phyloP scores from a whole-genome alignment of 2,329 filamentous ascomycete genomes.

The Aspergillus fumigatus region DNA sequence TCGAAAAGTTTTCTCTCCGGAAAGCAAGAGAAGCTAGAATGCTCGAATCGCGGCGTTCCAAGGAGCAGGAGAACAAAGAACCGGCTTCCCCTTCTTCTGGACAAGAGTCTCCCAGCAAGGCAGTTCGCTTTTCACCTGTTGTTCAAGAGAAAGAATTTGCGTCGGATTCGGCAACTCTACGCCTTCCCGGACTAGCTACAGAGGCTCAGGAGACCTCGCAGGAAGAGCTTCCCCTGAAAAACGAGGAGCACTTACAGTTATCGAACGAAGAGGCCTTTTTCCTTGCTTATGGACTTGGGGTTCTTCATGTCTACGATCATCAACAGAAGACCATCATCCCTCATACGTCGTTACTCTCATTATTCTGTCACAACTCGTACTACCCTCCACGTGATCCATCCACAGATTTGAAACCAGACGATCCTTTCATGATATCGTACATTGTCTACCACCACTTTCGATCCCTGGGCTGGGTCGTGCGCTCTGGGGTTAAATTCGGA shows the following conservation, averaged over 20 bases:
- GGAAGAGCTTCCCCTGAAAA: slow-evolving; percentile 29
- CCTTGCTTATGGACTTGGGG: slow-evolving; percentile 73
- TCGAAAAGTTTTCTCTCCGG: slow-evolving; percentile 32
- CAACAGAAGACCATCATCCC: slow-evolving; percentile 41
- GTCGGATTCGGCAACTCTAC: slow-evolving; percentile 18
- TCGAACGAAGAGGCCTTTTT: slow-evolving; percentile 91
- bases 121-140: slow-evolving; percentile 65
- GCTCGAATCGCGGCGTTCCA: slow-evolving; percentile 18
- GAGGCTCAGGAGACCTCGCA: slow-evolving; percentile 10
- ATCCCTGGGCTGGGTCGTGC: slow-evolving; percentile 89
- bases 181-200: slow-evolving; percentile 11
- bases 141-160: slow-evolving; percentile 61
- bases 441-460: slow-evolving; percentile 94
- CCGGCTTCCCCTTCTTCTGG: slow-evolving; percentile 7
- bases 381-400: slow-evolving; percentile 54
- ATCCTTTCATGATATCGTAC: slow-evolving; percentile 81
- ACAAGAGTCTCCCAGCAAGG: slow-evolving; percentile 44
- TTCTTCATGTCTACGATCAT: slow-evolving; percentile 55
- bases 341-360: slow-evolving; percentile 55
- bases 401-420: slow-evolving; percentile 61
- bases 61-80: slow-evolving; percentile 10
- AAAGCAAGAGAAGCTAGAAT: slow-evolving; percentile 30
- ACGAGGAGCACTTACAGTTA: slow-evolving; percentile 86
- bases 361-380: slow-evolving; percentile 66
- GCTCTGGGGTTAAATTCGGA: slow-evolving; percentile 89